Evolutionary conservation across 305 asterid species (phyloP).

Genomic region (Fraxinus nigra): DNA sequence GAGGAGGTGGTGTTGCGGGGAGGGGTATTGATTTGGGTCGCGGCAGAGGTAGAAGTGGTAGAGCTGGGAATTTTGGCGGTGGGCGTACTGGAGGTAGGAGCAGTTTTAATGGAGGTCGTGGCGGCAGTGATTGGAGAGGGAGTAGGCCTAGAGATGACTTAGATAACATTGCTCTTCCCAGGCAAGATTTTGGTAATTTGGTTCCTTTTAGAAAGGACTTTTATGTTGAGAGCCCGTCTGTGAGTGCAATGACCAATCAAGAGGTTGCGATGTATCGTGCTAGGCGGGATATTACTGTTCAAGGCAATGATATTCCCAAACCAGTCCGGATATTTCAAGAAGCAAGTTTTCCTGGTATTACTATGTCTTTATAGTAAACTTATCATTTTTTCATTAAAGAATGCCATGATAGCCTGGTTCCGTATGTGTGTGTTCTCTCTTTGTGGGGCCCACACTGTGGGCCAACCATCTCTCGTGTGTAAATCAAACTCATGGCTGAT

Average conservation of each 20-base stretch:
- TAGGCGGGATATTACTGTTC: conserved; percentile 64
- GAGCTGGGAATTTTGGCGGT: conserved; percentile 38
- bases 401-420: conserved; percentile 8
- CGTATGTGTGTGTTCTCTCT: background rate
- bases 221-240: conserved; percentile 69
- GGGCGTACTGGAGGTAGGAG: conserved; percentile 33
- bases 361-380: background rate
- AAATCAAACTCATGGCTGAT: background rate
- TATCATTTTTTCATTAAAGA: background rate
- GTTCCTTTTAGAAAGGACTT: conserved; percentile 80
- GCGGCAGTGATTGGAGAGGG: conserved; percentile 34
- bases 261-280: conserved; percentile 68
- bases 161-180: conserved; percentile 66
- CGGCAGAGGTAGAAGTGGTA: conserved; percentile 26
- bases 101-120: conserved; percentile 44
- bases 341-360: conserved; percentile 82
- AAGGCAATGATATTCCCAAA: conserved; percentile 78
- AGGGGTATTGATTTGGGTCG: conserved; percentile 14
- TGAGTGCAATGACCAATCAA: conserved; percentile 69
- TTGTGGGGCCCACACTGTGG: background rate
- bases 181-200: conserved; percentile 71
- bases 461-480: background rate
- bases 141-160: conserved; percentile 62
- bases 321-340: conserved; percentile 80
- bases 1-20: conserved; percentile 23